These are phyloP conservation scores for Diaporthe vexans DNA, from an alignment of 2,329 filamentous ascomycete species.

Conservation along the genomic window DNA sequence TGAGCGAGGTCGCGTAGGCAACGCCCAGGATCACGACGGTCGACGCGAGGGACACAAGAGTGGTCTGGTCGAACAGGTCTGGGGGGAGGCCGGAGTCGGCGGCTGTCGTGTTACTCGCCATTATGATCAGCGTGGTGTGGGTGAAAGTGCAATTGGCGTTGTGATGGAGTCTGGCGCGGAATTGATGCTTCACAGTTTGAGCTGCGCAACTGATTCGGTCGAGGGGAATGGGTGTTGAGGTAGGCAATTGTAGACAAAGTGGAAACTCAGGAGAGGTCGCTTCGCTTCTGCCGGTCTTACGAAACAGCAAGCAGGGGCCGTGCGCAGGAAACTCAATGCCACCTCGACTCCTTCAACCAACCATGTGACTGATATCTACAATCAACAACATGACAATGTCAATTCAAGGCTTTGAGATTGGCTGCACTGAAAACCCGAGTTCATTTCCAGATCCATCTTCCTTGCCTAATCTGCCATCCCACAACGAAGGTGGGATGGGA, in stretches of 20 bases:
- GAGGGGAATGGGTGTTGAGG: not conserved
- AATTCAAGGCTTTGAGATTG: not conserved
- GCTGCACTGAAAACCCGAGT: not conserved
- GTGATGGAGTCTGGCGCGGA: not conserved
- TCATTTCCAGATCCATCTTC: not conserved
- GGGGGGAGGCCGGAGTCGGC: conserved; percentile 57
- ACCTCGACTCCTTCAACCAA: not conserved
- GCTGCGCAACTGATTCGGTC: not conserved
- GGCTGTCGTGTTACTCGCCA: conserved; percentile 30
- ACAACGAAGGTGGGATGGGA: too few species aligned
- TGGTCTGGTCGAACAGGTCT: conserved; percentile 72
- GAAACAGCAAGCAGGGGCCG: conserved; percentile 21
- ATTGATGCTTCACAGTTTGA: not conserved
- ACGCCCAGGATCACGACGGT: conserved; percentile 66
- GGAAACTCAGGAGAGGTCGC: conserved; percentile 17
- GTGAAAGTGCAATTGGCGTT: not conserved
- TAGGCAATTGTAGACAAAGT: not conserved
- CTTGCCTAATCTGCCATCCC: too few species aligned
- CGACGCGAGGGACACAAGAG: conserved; percentile 69
- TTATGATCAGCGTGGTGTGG: not conserved
- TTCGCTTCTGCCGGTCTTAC: conserved; percentile 11
- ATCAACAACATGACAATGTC: too few species aligned
- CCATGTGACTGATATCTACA: too few species aligned
- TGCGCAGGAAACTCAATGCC: not conserved
- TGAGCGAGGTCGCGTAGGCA: conserved; percentile 64